Percentiles rank a stretch among this genome's conserved stretches.
phyloP scores from a whole-genome alignment of 169 alveolate genomes.

The Plasmodium inui region DNA sequence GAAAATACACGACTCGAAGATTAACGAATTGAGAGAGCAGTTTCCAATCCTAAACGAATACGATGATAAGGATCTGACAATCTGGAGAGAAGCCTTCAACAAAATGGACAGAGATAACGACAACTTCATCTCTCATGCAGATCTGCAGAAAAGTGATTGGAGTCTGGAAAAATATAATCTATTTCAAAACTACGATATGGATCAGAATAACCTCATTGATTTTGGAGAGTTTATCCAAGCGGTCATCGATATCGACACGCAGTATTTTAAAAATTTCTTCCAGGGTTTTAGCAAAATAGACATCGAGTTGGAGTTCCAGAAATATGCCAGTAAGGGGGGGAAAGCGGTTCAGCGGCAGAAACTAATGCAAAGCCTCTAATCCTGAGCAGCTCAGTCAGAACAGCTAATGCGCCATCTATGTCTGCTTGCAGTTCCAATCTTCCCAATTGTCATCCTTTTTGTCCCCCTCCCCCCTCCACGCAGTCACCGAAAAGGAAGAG shows the following conservation, averaged over 20 bases:
- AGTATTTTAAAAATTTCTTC: constrained; percentile 75
- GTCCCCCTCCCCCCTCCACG: background rate
- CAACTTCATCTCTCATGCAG: constrained; percentile 80
- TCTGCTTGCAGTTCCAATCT: background rate
- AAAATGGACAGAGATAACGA: constrained; percentile 78
- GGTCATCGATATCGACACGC: constrained; percentile 78
- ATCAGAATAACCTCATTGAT: constrained; percentile 80
- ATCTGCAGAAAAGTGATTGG: constrained; percentile 79
- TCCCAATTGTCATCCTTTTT: background rate
- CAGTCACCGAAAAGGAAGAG: constrained; percentile 74
- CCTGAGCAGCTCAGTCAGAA: no score
- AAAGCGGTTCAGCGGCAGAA: no score
- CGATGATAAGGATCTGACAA: constrained; percentile 65
- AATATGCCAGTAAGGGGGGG: constrained; percentile 75
- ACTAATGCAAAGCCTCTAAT: no score
- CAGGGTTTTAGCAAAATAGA: constrained; percentile 80
- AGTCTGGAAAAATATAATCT: constrained; percentile 67
- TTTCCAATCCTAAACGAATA: constrained; percentile 45
- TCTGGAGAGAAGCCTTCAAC: constrained; percentile 78
- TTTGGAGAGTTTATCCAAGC: constrained; percentile 83
- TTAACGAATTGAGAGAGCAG: constrained; percentile 74
- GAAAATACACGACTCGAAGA: constrained; percentile 72
- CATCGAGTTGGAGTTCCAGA: constrained; percentile 80
- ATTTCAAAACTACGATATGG: constrained; percentile 78
- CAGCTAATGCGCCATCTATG: background rate